Percentiles rank a stretch among this genome's conserved stretches.
Conservation (phyloP, 208 protist species). For the Leishmania mexicana region DNA sequence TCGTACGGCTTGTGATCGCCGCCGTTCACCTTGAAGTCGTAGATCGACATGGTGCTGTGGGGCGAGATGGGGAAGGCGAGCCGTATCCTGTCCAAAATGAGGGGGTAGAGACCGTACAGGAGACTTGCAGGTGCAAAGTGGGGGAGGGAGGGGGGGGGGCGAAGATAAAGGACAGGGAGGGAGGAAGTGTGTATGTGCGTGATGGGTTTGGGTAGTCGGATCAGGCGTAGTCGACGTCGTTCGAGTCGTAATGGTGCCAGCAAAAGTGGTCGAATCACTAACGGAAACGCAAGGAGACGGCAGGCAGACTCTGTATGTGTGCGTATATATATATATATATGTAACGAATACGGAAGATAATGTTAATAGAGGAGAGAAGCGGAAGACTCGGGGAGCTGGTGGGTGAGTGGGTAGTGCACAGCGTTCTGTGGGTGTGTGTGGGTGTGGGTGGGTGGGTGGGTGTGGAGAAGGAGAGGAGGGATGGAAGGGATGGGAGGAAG, state of each 20-base stretch:
- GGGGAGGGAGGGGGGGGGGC: not conserved
- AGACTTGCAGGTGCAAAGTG: not conserved
- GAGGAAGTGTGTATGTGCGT: not conserved
- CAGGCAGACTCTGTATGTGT: not conserved
- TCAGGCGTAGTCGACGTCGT: no score
- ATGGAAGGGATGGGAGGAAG: not conserved
- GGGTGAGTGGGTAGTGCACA: not conserved
- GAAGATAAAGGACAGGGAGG: not conserved
- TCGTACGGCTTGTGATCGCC: constrained; percentile 82
- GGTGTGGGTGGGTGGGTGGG: not conserved
- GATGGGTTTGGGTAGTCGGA: not conserved
- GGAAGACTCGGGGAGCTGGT: not conserved
- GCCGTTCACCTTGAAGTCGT: constrained; percentile 76
- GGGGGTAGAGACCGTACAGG: not conserved
- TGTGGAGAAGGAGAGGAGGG: not conserved
- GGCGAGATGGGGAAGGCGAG: not conserved
- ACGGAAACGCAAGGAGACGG: not conserved
- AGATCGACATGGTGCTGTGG: constrained; percentile 58
- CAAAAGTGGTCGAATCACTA: not conserved
- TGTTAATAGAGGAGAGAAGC: not conserved
- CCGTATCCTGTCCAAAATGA: not conserved
- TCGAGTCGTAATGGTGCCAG: no score
- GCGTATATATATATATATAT: not conserved
- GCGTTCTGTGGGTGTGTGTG: not conserved
- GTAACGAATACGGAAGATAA: not conserved